Percentiles rank a stretch among this genome's conserved stretches.
Conservation (phyloP, 192 early-diverging fungal species). For the Linnemannia elongata region DNA sequence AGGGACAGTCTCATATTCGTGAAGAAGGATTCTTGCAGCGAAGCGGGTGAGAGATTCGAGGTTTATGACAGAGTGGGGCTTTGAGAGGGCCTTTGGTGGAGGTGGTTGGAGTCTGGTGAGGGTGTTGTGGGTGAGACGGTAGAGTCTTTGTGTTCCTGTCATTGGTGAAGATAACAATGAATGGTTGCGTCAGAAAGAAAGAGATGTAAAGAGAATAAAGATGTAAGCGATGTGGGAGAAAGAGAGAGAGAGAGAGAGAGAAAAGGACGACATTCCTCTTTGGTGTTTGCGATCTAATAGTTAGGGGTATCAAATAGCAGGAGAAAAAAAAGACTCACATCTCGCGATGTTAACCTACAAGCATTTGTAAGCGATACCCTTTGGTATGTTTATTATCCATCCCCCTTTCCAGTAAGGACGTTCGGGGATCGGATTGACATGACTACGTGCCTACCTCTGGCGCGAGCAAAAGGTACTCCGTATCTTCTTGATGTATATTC, state of each 20-base stretch:
- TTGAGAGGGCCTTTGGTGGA: neutral
- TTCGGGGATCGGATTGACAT: too few species aligned
- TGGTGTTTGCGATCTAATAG: too few species aligned
- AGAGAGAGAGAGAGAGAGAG: neutral
- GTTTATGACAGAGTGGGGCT: neutral
- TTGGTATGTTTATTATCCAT: too few species aligned
- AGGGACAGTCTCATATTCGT: neutral
- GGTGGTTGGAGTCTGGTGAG: neutral
- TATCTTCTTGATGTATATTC: too few species aligned
- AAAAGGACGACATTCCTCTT: neutral
- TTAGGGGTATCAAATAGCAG: neutral
- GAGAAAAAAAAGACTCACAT: neutral
- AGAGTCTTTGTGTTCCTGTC: neutral
- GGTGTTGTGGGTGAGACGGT: neutral
- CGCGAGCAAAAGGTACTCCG: too few species aligned
- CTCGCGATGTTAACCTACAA: too few species aligned
- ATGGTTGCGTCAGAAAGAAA: neutral
- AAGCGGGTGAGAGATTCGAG: neutral
- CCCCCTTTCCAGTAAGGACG: too few species aligned
- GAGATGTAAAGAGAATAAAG: neutral
- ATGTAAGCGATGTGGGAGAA: neutral
- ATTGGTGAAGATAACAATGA: neutral
- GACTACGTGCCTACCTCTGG: too few species aligned
- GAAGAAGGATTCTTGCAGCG: neutral
- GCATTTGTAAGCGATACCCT: too few species aligned